Base-by-base conservation (phyloP, 108 stramenopile genomes). In the Cyclostephanos invisitatus region DNA sequence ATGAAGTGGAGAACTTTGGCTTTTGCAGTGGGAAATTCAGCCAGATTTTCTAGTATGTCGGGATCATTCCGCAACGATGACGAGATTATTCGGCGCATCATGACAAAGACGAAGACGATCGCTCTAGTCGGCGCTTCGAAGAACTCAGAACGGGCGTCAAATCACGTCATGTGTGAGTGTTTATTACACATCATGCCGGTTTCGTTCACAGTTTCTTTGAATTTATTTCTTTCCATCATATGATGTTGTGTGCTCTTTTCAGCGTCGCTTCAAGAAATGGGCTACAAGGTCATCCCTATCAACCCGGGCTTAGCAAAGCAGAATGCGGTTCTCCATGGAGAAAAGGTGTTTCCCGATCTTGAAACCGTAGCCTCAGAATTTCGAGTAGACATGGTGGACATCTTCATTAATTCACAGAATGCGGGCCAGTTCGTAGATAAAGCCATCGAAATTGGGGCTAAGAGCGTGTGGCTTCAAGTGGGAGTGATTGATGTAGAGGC, bases 331-430 rank as follows among this genome's bases (percentile, higher is more conserved):
- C 58, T 94, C 4, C 84, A 84, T 35, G 91, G 86, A 12, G 78
- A 89, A 68, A 84, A 67, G 20, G 93, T 94, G 0, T 90, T 83
- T 72, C 78, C 67, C 0, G 84, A 66, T 77, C 73, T 94, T 22
- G 49, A 77, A 58, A 73, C 82, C 46, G 87, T 90, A 28, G 65
- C 83, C 5, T 68, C 68, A 29, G 78, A 80, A n/a, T 59, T 18
- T 59, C 64, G 62, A 48, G 65, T 94, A 18, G 93, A 94, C 62
- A 91, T 94, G 91, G 93, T 92, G 42, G 91, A 94, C 67, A 72
- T 94, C 12, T 94, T 94, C 71, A 85, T 89, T 2, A 81, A 83
- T 62, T 78, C 87, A 3, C 81, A 81, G 49, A 80, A 82, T 55
- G 89, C 87, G 6, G 89, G 88, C 12, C 68, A 72, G 10, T 74